Percentiles rank a stretch among this genome's conserved stretches.
Evolutionary conservation across 2,329 filamentous ascomycete genomes (phyloP).

Genomic region (Chaetomium olivaceum): DNA sequence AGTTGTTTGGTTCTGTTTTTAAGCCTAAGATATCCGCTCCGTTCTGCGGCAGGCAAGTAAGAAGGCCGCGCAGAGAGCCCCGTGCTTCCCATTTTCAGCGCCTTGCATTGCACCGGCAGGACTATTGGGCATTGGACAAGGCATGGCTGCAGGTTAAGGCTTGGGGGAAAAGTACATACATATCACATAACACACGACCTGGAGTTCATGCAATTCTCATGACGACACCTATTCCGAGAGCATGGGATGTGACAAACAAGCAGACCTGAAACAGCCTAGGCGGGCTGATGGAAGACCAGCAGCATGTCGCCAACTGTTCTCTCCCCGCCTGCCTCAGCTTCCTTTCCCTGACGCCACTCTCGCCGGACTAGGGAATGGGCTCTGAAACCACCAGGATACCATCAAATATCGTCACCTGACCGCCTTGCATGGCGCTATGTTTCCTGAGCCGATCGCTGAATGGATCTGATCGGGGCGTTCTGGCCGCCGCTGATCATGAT

Average conservation of each 20-base stretch:
- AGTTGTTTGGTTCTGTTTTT: constrained; percentile 18
- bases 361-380: constrained; percentile 11
- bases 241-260: constrained; percentile 15
- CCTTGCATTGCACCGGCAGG: constrained; percentile 25
- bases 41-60: constrained; percentile 25
- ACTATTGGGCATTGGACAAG: constrained; percentile 13
- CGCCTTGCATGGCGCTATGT: constrained; percentile 30
- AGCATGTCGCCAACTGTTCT: background rate
- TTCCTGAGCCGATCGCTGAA: constrained; percentile 23
- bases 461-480: constrained; percentile 25
- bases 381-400: constrained; percentile 9
- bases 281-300: background rate
- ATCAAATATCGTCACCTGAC: constrained; percentile 34
- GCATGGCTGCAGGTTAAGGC: constrained; percentile 6
- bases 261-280: background rate
- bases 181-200: too few species aligned
- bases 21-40: constrained; percentile 32
- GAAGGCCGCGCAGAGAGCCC: constrained; percentile 27
- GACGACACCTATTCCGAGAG: background rate
- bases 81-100: constrained; percentile 29
- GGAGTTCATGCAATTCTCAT: constrained; percentile 1
- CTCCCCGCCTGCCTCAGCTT: constrained; percentile 14
- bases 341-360: constrained; percentile 22
- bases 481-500: constrained; percentile 8
- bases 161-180: constrained; percentile 6